These are phyloP conservation scores for Paraphaeosphaeria sporulosa DNA, from an alignment of 2,329 filamentous ascomycete species.

Conservation along the genomic window DNA sequence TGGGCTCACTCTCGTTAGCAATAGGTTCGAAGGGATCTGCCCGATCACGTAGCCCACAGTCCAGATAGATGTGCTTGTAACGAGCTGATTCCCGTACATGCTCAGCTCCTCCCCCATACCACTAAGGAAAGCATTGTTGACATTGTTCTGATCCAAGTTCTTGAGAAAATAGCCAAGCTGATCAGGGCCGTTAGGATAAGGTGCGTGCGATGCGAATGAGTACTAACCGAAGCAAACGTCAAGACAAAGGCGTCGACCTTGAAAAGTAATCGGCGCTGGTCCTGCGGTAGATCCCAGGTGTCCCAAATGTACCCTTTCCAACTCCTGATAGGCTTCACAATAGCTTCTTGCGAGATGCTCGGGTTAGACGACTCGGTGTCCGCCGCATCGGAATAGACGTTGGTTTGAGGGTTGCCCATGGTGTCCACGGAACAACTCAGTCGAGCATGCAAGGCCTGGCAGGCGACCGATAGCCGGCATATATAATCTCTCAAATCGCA, in stretches of 20 bases:
- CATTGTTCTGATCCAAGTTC: constrained; percentile 7
- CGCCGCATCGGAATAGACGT: not conserved
- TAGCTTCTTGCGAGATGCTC: not conserved
- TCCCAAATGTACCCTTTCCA: constrained; percentile 13
- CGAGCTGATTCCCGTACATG: not conserved
- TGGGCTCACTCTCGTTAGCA: not conserved
- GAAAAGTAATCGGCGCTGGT: constrained; percentile 7
- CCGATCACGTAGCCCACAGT: constrained; percentile 2
- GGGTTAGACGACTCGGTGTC: constrained; percentile 2
- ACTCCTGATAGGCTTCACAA: constrained; percentile 2
- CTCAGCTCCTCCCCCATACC: constrained; percentile 1
- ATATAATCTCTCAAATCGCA: not conserved
- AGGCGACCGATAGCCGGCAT: not conserved
- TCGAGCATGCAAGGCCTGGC: not conserved
- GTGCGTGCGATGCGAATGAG: not conserved
- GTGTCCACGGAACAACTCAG: not conserved
- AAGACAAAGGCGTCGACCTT: constrained; percentile 12
- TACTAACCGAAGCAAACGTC: constrained; percentile 10
- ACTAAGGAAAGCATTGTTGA: constrained; percentile 8
- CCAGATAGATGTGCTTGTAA: constrained; percentile 6
- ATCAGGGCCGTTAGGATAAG: not conserved
- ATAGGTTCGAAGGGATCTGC: not conserved
- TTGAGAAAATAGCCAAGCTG: constrained; percentile 9
- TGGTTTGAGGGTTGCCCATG: not conserved
- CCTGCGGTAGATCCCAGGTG: constrained; percentile 8